Evolutionary conservation across 2,329 filamentous ascomycete species (phyloP).

Genomic region (Fusarium sp.): DNA sequence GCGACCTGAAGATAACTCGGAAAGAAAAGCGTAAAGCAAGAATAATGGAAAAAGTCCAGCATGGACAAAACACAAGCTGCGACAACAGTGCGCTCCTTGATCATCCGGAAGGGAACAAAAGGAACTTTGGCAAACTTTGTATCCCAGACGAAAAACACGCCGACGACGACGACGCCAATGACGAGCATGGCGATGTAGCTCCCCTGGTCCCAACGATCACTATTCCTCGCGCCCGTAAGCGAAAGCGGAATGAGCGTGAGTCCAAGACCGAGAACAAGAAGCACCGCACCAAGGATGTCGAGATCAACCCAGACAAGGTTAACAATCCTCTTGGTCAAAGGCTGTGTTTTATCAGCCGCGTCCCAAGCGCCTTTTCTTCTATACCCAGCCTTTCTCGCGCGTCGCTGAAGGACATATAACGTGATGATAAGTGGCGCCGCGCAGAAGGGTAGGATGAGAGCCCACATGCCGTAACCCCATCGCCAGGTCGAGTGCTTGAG

Average conservation of each 20-base stretch:
- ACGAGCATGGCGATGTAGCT: constrained; percentile 49
- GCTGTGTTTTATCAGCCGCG: constrained; percentile 8
- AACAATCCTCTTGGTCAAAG: constrained; percentile 32
- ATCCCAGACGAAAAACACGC: constrained; percentile 49
- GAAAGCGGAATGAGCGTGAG: constrained; percentile 50
- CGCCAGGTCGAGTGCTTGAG: constrained; percentile 51
- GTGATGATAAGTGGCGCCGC: constrained; percentile 45
- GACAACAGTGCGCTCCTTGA: constrained; percentile 51
- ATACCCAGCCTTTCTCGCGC: constrained; percentile 39
- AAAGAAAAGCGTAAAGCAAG: constrained; percentile 52
- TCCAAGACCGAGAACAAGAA: constrained; percentile 47
- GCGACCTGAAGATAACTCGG: constrained; percentile 53
- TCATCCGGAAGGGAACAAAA: constrained; percentile 51
- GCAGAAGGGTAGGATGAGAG: constrained; percentile 49
- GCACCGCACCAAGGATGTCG: constrained; percentile 46
- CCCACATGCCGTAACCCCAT: constrained; percentile 55
- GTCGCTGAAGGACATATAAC: constrained; percentile 46
- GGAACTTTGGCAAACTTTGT: constrained; percentile 49
- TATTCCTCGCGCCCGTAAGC: constrained; percentile 49
- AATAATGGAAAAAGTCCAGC: constrained; percentile 51
- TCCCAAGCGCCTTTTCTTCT: constrained; percentile 28
- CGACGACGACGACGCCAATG: constrained; percentile 41
- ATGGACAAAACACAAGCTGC: constrained; percentile 49
- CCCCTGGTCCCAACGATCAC: constrained; percentile 43
- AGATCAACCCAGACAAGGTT: constrained; percentile 45